phyloP scores from a whole-genome alignment of 495 filamentous ascomycete species.

The Daldinia vernicosa region DNA sequence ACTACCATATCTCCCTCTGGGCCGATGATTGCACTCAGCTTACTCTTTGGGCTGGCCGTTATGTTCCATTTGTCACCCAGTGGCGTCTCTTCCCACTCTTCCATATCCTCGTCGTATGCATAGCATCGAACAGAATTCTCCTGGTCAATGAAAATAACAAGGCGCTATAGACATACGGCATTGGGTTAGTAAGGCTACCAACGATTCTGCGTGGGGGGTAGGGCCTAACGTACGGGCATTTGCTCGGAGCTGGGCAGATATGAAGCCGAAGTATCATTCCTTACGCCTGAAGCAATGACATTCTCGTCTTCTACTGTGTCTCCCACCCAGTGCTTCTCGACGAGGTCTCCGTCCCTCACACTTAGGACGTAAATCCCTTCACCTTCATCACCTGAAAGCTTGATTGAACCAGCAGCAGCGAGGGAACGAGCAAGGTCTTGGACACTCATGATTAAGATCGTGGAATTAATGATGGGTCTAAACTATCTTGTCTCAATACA shows the following conservation, averaged over 20 bases:
- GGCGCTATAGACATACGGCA: conserved; percentile 8
- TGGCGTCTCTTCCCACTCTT: conserved; percentile 37
- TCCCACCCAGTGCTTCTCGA: conserved; percentile 35
- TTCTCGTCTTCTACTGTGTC: conserved; percentile 20
- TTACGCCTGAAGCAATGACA: conserved; percentile 26
- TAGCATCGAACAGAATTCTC: conserved; percentile 25
- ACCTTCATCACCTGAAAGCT: conserved; percentile 9
- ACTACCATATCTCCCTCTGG: conserved; percentile 27
- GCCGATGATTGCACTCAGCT: conserved; percentile 20
- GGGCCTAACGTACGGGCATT: conserved; percentile 7
- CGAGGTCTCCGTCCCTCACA: conserved; percentile 30
- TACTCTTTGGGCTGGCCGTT: conserved; percentile 17
- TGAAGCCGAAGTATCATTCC: conserved; percentile 31
- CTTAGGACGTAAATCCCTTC: conserved; percentile 25
- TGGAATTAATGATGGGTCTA: neutral
- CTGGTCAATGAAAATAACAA: conserved; percentile 30
- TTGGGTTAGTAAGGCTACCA: conserved; percentile 2
- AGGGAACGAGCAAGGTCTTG: conserved; percentile 37
- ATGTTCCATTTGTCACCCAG: conserved; percentile 29
- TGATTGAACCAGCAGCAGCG: conserved; percentile 18
- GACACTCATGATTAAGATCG: conserved; percentile 25
- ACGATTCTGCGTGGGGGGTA: neutral
- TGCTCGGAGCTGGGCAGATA: conserved; percentile 17
- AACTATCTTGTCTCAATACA: neutral
- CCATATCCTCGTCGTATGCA: conserved; percentile 30